Base-by-base conservation (phyloP, 2,329 filamentous ascomycete species). In the Trichoderma pleuroti region DNA sequence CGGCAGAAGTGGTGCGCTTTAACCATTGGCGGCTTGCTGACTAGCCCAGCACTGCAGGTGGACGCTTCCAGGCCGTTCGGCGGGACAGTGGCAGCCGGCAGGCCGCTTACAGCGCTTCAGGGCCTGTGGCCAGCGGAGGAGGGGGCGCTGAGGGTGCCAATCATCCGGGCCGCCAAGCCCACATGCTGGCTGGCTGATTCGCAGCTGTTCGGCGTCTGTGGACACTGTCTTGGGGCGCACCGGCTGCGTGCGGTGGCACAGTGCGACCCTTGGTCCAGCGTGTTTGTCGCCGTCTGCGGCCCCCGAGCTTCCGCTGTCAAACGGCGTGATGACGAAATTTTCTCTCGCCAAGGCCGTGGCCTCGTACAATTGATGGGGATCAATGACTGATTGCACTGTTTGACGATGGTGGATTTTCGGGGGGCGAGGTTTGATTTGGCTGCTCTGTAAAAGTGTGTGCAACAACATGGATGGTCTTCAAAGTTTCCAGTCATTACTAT, bases 101-200 rank as follows among this genome's bases (percentile, higher is more conserved):
- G 64, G 64, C 64, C 36, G 49, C 59, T 56, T 61, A 65, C 68
- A 63, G 60, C 67, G 67, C 28, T 70, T 63, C 67, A 70, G 26
- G 32, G 34, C 59, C 59, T 26, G 24, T 62, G 18, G 56, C 65
- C 65, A 60, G 65, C 54, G 34, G 54, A 46, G 56, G 21, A 34
- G 30, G 26, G 24, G 52, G 24, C 30, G 54, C 42, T 34, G 36
- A 30, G 21, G 49, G 32, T 70, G 60, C 68, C 68, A 70, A 70
- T 70, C 61, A 70, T 59, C 52, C 49, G 34, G 68, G 52, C 54
- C 36, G 68, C 61, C 52, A 65, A 70, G 68, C 49, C 67, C 67
- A 70, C 32, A 42, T 49, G 59, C 18, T 39, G 60, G 42, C 18
- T 28, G 49, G 18, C 56, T 68, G 66, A 54, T 28, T 60, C 67